These are phyloP conservation scores for Puccinia coronata DNA, from an alignment of 1,284 basidiomycete genomes.

Conservation along the genomic window DNA sequence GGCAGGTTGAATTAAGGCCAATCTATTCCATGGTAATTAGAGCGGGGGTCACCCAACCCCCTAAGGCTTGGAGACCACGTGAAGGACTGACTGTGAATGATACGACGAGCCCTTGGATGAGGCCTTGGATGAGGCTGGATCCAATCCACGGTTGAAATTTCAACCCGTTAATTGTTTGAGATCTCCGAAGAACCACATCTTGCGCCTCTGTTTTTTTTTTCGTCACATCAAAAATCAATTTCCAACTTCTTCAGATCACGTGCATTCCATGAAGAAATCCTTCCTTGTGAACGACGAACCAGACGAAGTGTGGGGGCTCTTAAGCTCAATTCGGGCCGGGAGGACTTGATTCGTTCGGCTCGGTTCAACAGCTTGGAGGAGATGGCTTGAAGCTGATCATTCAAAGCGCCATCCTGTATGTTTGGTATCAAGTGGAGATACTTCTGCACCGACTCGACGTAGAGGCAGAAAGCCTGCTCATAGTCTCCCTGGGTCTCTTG, in stretches of 20 bases:
- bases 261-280: too few relatives aligned
- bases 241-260: too few relatives aligned
- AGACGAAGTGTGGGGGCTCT: constrained; percentile 12
- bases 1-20: constrained; percentile 13
- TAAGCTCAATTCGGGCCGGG: constrained; percentile 8
- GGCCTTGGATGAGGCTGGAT: neutral
- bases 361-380: constrained; percentile 44
- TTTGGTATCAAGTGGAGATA: constrained; percentile 36
- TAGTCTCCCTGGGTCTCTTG: constrained; percentile 41
- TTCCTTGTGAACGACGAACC: neutral
- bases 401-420: constrained; percentile 23
- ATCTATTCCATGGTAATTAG: neutral
- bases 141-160: constrained; percentile 21
- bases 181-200: constrained; percentile 33
- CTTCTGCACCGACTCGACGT: constrained; percentile 37
- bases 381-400: constrained; percentile 20
- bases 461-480: constrained; percentile 34
- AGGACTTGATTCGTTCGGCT: constrained; percentile 41
- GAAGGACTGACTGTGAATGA: neutral
- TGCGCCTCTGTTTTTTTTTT: constrained; percentile 40
- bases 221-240: too few relatives aligned
- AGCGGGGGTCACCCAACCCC: neutral
- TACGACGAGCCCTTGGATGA: neutral
- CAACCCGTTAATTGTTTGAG: constrained; percentile 29
- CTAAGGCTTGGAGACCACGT: neutral